Conservation (phyloP, 371 early-diverging fungal genomes). For the Scutellospora calospora region DNA sequence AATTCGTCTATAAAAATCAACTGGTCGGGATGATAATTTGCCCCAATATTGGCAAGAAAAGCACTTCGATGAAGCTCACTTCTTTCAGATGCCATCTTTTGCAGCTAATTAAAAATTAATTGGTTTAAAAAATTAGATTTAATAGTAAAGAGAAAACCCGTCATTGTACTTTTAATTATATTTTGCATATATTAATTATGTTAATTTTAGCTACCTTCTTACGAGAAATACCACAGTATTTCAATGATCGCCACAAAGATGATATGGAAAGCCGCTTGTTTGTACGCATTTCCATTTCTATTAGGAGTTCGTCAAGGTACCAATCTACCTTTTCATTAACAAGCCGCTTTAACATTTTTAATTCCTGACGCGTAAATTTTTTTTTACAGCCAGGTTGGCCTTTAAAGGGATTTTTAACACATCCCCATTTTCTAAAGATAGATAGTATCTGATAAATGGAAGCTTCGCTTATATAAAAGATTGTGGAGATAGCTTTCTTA, state of each 20-base stretch:
- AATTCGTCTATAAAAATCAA: constrained; percentile 20
- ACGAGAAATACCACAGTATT: constrained; percentile 18
- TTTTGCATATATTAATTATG: too few species aligned
- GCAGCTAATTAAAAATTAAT: not conserved
- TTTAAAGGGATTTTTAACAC: not conserved
- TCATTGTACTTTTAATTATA: too few species aligned
- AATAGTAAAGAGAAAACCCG: too few species aligned
- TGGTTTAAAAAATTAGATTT: not conserved
- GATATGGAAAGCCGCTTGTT: not conserved
- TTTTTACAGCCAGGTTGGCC: too few species aligned
- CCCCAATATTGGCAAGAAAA: constrained; percentile 1
- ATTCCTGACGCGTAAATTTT: too few species aligned
- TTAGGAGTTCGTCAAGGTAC: not conserved
- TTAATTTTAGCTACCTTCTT: constrained; percentile 20
- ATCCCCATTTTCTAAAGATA: not conserved
- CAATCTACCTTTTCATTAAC: not conserved
- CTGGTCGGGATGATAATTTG: constrained; percentile 4
- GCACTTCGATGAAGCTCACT: not conserved
- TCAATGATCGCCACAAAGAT: not conserved
- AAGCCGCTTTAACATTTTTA: not conserved
- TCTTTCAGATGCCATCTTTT: not conserved
- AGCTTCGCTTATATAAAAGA: not conserved
- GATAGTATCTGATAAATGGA: not conserved
- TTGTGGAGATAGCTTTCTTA: too few species aligned
- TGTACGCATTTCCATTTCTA: not conserved